Percentiles rank a stretch among this genome's conserved stretches.
Conservation (phyloP, 2,329 filamentous ascomycete genomes). For the Coniosporium tulheliwenetii region DNA sequence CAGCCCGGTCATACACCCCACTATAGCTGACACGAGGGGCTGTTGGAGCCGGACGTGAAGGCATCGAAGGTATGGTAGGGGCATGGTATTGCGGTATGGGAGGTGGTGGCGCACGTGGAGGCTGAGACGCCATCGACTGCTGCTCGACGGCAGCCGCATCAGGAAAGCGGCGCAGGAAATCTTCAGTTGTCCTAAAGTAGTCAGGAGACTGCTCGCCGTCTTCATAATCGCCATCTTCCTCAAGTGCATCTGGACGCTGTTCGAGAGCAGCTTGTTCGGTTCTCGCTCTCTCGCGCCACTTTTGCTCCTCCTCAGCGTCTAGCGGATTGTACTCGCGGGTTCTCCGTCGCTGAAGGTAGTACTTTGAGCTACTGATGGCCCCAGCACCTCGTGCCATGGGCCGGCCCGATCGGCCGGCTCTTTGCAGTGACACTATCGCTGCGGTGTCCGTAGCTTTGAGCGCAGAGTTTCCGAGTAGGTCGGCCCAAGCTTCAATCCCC, state of each 20-base stretch:
- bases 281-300: slow-evolving; percentile 64
- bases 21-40: slow-evolving; percentile 56
- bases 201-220: slow-evolving; percentile 20
- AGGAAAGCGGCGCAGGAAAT: slow-evolving; percentile 71
- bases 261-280: slow-evolving; percentile 42
- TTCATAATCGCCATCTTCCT: slow-evolving; percentile 14
- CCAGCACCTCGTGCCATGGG: slow-evolving; percentile 37
- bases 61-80: slow-evolving; percentile 41
- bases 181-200: slow-evolving; percentile 59
- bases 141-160: slow-evolving; percentile 45
- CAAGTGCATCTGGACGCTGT: slow-evolving; percentile 13
- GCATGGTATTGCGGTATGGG: slow-evolving; percentile 30
- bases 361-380: slow-evolving; percentile 33
- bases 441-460: slow-evolving; percentile 42
- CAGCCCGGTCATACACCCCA: slow-evolving; percentile 50
- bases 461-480: slow-evolving; percentile 59
- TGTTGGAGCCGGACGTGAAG: slow-evolving; percentile 42
- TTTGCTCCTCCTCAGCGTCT: slow-evolving; percentile 63
- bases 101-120: slow-evolving; percentile 14
- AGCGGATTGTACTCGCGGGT: slow-evolving; percentile 53
- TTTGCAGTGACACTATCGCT: slow-evolving; percentile 30
- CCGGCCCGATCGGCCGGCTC: slow-evolving; percentile 23
- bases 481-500: slow-evolving; percentile 79
- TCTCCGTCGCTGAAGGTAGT: slow-evolving; percentile 39
- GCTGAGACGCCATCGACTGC: slow-evolving; percentile 37